A percentile compares a stretch with the other conserved stretches of the same genome.
phyloP scores from a whole-genome alignment of 2,329 filamentous ascomycete species.

The Penicillium sp. region DNA sequence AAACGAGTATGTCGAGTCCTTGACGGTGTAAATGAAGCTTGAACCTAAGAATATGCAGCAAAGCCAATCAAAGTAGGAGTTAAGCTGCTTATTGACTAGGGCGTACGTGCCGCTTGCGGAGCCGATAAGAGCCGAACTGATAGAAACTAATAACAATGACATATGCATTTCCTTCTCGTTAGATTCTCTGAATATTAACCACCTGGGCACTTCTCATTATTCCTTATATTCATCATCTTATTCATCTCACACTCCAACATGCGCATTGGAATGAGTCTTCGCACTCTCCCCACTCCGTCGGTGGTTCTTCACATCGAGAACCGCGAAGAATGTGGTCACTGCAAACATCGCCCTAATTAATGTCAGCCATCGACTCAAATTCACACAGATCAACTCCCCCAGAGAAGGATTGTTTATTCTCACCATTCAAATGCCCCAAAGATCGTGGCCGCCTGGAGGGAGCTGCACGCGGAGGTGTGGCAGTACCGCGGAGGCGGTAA shows the following conservation, averaged over 20 bases:
- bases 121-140: background rate
- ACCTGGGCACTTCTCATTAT: too few species aligned
- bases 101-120: conserved; percentile 4
- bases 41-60: background rate
- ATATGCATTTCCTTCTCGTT: background rate
- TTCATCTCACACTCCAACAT: conserved; percentile 18
- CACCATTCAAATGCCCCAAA: conserved; percentile 53
- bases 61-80: background rate
- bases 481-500: conserved; percentile 60
- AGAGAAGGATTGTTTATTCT: conserved; percentile 8
- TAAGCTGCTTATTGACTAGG: background rate
- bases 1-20: too few species aligned
- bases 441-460: conserved; percentile 55
- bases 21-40: background rate
- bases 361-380: background rate
- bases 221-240: background rate
- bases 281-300: conserved; percentile 28
- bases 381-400: background rate
- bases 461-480: conserved; percentile 57
- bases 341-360: conserved; percentile 45
- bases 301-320: conserved; percentile 49
- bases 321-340: conserved; percentile 52
- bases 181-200: background rate
- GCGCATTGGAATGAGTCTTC: conserved; percentile 26
- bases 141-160: conserved; percentile 2